phyloP scores from a whole-genome alignment of 176 grass and related monocot species.

The Phragmites australis region DNA sequence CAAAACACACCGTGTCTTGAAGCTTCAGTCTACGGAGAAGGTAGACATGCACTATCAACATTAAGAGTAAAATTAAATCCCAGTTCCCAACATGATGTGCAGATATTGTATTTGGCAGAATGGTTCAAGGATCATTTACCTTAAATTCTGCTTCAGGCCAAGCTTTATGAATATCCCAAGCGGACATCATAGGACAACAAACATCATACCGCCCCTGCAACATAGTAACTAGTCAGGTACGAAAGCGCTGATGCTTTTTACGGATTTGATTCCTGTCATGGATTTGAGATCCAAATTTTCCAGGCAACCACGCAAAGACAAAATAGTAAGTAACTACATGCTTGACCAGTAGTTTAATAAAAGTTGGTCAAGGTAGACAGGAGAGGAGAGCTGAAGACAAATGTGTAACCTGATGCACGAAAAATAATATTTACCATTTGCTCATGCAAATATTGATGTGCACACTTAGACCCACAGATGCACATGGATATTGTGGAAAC shows the following conservation, averaged over 20 bases:
- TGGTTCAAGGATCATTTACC: constrained; percentile 35
- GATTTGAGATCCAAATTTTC: background rate
- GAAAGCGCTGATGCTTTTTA: background rate
- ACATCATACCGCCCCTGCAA: constrained; percentile 89
- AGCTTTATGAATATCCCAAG: constrained; percentile 98
- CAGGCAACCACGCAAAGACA: background rate
- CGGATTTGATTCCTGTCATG: background rate
- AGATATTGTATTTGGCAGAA: background rate
- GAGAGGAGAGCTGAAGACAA: background rate
- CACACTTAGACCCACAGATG: background rate
- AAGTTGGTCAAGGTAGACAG: background rate
- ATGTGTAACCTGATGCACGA: background rate
- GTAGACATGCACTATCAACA: background rate
- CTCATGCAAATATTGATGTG: background rate
- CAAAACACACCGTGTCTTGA: background rate
- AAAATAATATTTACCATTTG: background rate
- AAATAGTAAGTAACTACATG: background rate
- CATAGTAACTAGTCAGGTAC: constrained; percentile 27
- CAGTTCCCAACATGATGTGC: background rate
- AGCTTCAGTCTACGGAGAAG: background rate
- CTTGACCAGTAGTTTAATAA: background rate
- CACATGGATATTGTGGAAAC: background rate
- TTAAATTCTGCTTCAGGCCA: constrained; percentile 97
- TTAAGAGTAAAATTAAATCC: background rate
- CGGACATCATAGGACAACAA: constrained; percentile 97